A percentile compares a stretch with the other conserved stretches of the same genome.
Evolutionary conservation across 1,139 yeast species (phyloP).

Genomic region (Lodderomyces orthopsilosis): DNA sequence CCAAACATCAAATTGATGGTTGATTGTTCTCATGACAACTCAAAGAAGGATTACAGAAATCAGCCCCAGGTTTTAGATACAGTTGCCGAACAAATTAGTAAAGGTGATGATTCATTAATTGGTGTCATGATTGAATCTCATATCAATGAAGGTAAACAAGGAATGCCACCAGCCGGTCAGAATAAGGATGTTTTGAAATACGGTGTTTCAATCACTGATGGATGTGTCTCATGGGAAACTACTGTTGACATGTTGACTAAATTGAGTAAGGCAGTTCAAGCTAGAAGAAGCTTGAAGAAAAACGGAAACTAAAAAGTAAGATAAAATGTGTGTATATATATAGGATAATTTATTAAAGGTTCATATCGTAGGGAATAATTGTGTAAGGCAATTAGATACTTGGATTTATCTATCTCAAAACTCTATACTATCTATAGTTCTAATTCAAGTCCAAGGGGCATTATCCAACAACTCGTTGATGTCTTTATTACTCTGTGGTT

Average conservation of each 20-base stretch:
- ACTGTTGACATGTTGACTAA: slow-evolving; percentile 70
- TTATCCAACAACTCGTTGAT: slow-evolving; percentile 8
- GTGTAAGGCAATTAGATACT: too few relatives aligned
- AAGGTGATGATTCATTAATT: slow-evolving; percentile 77
- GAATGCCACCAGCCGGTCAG: slow-evolving; percentile 64
- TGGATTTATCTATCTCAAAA: too few relatives aligned
- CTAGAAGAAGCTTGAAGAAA: slow-evolving; percentile 53
- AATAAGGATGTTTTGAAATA: slow-evolving; percentile 74
- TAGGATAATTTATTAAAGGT: neutral
- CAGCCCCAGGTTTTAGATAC: slow-evolving; percentile 89
- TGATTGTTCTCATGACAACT: slow-evolving; percentile 97
- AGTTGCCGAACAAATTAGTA: slow-evolving; percentile 71
- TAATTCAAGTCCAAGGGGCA: slow-evolving; percentile 11
- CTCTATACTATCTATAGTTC: too few relatives aligned
- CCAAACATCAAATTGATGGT: slow-evolving; percentile 80
- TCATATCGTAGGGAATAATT: neutral
- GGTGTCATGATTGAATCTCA: slow-evolving; percentile 98
- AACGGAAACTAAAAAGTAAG: neutral
- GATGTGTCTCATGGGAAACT: slow-evolving; percentile 87
- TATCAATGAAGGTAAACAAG: slow-evolving; percentile 88
- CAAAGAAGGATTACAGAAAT: slow-evolving; percentile 82
- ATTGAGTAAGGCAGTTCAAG: slow-evolving; percentile 76
- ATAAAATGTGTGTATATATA: slow-evolving; percentile 3
- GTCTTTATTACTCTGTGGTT: slow-evolving; percentile 13
- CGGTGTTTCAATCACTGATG: slow-evolving; percentile 95